Evolutionary conservation across 2,329 filamentous ascomycete genomes (phyloP), one percentile per base, ranked within the genome.

Genomic region (Arthroderma sp.): DNA sequence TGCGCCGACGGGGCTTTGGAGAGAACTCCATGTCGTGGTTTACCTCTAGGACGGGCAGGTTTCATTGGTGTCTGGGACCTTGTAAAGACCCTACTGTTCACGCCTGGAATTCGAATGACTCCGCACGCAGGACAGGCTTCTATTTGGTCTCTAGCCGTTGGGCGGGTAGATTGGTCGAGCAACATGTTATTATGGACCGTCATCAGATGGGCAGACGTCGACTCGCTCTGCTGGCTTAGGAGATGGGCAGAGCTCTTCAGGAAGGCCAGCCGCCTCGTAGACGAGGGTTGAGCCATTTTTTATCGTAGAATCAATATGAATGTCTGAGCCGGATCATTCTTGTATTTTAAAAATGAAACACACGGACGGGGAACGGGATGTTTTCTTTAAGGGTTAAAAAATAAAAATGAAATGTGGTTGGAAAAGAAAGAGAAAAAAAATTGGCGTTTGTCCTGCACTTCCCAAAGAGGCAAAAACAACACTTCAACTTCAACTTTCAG

Each of bases 181-280:
- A 71, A 63, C 54, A 73, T 65, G 19, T 60, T 65, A 58, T 71
- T 71, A 64, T 73, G 71, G n/a, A 66, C 63, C 13, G 61, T 62
- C 61, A 72, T 63, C 31, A 76, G 64, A 67, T 75, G 64, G 13
- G 71, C 67, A 1, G 74, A 67, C n/a, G 72, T 75, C 11, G 73
- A 73, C 17, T 70, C 68, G 58, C 70, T 72, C 17, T 62, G 56
- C 7, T 63, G 58, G 38, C 62, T 63, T 54, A 74, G 61, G 33
- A 66, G 63, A 56, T 63, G 62, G 2, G 71, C 71, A 19, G 73
- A 68, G 43, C 67, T 62, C 59, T 62, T 68, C n/a, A 76, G 62
- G 59, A 72, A 75, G 41, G 66, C 63, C 59, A 74, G 61, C 33
- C 55, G 61, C 33, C 55, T 59, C 7, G 33, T 21, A 33, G 21